Percentiles rank a stretch among this genome's conserved stretches.
phyloP scores from a whole-genome alignment of 1,284 basidiomycete genomes.

The Boletellus deceptivus region DNA sequence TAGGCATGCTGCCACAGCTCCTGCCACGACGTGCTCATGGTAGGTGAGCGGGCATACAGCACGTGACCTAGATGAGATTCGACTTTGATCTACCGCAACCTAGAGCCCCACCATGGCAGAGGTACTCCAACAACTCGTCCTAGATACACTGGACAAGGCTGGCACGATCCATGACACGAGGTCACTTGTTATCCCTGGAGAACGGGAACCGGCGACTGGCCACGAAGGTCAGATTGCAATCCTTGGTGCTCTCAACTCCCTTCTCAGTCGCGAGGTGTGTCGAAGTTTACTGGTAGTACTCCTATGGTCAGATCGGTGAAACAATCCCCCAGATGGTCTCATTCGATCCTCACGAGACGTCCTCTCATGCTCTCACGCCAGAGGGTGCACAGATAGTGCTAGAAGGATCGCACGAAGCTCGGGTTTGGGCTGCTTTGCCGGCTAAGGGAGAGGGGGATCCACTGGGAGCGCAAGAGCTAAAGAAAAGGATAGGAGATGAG shows the following conservation, averaged over 20 bases:
- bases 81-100: neutral
- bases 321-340: conserved; percentile 70
- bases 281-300: conserved; percentile 2
- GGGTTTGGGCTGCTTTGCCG: conserved; percentile 86
- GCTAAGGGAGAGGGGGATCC: conserved; percentile 66
- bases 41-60: neutral
- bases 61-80: conserved; percentile 30
- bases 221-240: conserved; percentile 79
- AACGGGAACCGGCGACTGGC: conserved; percentile 53
- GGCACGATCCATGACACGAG: conserved; percentile 75
- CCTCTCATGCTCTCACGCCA: conserved; percentile 69
- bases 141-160: conserved; percentile 65
- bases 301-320: conserved; percentile 14
- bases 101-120: conserved; percentile 57
- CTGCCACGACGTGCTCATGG: conserved; percentile 18
- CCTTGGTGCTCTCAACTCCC: conserved; percentile 85
- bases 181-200: conserved; percentile 64
- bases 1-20: conserved; percentile 60
- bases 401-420: conserved; percentile 90
- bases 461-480: conserved; percentile 64
- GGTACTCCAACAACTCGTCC: conserved; percentile 73
- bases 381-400: conserved; percentile 81
- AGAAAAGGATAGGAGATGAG: conserved; percentile 78
- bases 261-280: conserved; percentile 81
- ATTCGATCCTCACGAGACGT: conserved; percentile 78